These are phyloP conservation scores for Coemansia interrupta DNA, from an alignment of 192 early-diverging fungal species.

Conservation along the genomic window DNA sequence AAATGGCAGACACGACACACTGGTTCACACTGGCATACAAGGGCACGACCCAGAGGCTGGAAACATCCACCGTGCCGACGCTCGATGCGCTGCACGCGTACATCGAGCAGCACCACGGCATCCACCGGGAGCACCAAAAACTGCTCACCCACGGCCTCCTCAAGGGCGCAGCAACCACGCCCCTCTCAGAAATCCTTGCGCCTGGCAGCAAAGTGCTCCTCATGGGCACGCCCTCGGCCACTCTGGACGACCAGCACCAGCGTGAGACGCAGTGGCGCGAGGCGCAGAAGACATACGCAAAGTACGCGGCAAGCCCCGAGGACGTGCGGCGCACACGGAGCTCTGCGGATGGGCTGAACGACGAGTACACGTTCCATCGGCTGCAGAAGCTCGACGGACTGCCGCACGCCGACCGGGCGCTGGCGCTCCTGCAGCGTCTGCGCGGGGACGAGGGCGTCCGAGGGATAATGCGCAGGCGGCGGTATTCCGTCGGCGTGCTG, in stretches of 20 bases:
- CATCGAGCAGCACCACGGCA: no score
- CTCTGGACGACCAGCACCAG: conserved; percentile 11
- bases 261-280: conserved; percentile 11
- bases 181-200: no score
- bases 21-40: no score
- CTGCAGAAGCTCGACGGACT: conserved; percentile 18
- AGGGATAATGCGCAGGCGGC: conserved; percentile 29
- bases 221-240: conserved; percentile 26
- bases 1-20: no score
- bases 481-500: conserved; percentile 32
- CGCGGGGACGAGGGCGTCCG: conserved; percentile 36
- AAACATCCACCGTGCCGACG: no score
- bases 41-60: no score
- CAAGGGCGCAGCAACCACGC: not conserved
- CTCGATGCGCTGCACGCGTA: no score
- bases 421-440: conserved; percentile 24
- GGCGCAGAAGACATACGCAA: conserved; percentile 17
- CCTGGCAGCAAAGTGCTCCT: conserved; percentile 19
- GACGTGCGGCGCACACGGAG: conserved; percentile 6
- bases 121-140: no score
- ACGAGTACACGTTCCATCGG: conserved; percentile 19
- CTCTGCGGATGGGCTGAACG: not conserved
- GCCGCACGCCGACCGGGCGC: conserved; percentile 10
- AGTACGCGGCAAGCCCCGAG: conserved; percentile 16
- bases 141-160: no score